phyloP scores from a whole-genome alignment of 2,329 filamentous ascomycete species.

The Pseudomassariella vexata region DNA sequence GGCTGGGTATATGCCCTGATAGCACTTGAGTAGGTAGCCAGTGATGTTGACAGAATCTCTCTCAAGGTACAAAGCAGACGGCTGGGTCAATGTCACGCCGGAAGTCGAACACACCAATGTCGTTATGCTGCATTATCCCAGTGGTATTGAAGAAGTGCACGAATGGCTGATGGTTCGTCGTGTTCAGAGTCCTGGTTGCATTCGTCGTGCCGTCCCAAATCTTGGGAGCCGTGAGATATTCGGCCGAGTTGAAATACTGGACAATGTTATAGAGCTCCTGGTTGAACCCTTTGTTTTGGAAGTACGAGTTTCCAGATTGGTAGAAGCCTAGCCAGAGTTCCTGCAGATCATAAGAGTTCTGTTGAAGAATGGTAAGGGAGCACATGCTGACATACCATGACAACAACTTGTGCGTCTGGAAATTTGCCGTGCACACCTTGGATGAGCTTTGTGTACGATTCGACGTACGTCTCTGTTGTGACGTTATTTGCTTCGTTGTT shows the following conservation, averaged over 20 bases:
- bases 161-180: conserved; percentile 35
- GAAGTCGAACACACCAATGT: no score
- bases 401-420: conserved; percentile 37
- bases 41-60: no score
- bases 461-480: conserved; percentile 29
- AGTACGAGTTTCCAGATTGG: conserved; percentile 42
- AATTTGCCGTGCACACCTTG: conserved; percentile 40
- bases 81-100: no score
- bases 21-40: no score
- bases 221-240: conserved; percentile 31
- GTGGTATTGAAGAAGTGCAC: conserved; percentile 58
- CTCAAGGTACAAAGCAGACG: no score
- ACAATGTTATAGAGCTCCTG: conserved; percentile 45
- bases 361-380: no score
- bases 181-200: conserved; percentile 24
- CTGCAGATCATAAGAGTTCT: no score
- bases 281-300: conserved; percentile 38
- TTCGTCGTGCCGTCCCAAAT: conserved; percentile 35
- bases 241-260: conserved; percentile 43
- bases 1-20: no score
- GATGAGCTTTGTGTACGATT: conserved; percentile 37
- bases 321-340: conserved; percentile 51
- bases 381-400: conserved; percentile 36
- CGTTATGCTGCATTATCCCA: conserved; percentile 56
- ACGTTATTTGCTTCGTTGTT: conserved; percentile 36